A percentile compares a stretch with the other conserved stretches of the same genome.
These are phyloP conservation scores for Capronia americana DNA, from an alignment of 2,329 filamentous ascomycete genomes.

Conservation along the genomic window DNA sequence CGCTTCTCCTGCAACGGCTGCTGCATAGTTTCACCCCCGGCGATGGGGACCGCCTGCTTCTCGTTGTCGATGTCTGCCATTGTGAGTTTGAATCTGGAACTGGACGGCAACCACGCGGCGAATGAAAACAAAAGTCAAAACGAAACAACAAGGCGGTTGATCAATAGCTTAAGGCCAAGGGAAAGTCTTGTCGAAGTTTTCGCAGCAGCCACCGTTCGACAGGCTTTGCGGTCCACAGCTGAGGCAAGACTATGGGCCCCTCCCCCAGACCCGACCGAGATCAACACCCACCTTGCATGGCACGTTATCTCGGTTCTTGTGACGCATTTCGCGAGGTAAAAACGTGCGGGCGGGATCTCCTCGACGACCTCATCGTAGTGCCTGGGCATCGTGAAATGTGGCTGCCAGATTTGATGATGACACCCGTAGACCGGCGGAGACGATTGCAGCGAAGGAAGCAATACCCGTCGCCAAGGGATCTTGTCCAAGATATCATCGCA, in stretches of 20 bases:
- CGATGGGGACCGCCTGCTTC: constrained; percentile 14
- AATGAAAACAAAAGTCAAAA: neutral
- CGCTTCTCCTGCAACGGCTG: constrained; percentile 29
- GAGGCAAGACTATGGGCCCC: neutral
- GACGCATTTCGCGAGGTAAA: constrained; percentile 4
- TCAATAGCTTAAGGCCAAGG: neutral
- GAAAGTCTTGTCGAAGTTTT: constrained; percentile 5
- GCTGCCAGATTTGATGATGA: neutral
- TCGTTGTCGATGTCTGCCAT: constrained; percentile 25
- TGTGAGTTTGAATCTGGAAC: neutral
- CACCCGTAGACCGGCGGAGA: neutral
- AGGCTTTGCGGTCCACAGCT: neutral
- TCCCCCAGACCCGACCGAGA: neutral
- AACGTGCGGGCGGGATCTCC: neutral
- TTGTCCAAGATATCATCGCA: neutral
- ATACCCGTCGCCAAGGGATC: constrained; percentile 1
- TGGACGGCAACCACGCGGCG: neutral
- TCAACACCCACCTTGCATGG: neutral
- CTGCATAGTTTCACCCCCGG: neutral
- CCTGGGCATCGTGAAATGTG: constrained; percentile 7
- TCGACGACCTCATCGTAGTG: constrained; percentile 7
- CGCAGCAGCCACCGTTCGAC: neutral
- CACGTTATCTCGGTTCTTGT: neutral
- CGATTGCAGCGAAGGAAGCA: neutral
- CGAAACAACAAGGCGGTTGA: constrained; percentile 1